phyloP scores from a whole-genome alignment of 176 grass and related monocot species.

The Triticum dicoccoides region DNA sequence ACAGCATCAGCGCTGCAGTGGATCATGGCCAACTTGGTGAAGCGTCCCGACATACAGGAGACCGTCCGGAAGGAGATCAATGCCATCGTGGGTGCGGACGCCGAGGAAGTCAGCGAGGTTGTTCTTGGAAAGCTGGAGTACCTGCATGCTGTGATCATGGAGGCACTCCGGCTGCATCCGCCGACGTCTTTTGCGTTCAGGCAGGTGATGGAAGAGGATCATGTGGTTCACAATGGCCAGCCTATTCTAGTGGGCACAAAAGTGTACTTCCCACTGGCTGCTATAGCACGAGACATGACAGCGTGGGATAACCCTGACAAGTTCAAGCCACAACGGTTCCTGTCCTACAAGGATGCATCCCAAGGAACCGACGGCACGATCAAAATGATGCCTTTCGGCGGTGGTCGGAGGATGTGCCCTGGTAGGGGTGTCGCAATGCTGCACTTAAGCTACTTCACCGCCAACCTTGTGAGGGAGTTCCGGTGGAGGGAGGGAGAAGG shows the following conservation, averaged over 20 bases:
- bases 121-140: background rate
- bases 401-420: background rate
- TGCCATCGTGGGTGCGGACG: background rate
- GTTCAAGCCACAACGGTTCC: constrained; percentile 57
- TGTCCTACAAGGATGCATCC: background rate
- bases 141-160: constrained; percentile 12
- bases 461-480: constrained; percentile 10
- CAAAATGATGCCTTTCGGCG: constrained; percentile 29
- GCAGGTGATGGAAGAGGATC: background rate
- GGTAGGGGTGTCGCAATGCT: background rate
- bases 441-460: background rate
- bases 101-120: background rate
- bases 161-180: background rate
- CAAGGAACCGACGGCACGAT: background rate
- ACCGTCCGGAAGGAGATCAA: background rate
- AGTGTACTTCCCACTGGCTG: background rate
- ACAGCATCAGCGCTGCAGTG: background rate
- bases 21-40: constrained; percentile 22
- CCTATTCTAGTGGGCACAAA: background rate
- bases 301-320: background rate
- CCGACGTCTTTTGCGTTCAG: background rate
- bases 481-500: background rate
- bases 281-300: background rate
- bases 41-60: background rate
- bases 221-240: background rate